Evolutionary conservation across 2,329 filamentous ascomycete genomes (phyloP).

Genomic region (Macrophomina pseudophaseolina): DNA sequence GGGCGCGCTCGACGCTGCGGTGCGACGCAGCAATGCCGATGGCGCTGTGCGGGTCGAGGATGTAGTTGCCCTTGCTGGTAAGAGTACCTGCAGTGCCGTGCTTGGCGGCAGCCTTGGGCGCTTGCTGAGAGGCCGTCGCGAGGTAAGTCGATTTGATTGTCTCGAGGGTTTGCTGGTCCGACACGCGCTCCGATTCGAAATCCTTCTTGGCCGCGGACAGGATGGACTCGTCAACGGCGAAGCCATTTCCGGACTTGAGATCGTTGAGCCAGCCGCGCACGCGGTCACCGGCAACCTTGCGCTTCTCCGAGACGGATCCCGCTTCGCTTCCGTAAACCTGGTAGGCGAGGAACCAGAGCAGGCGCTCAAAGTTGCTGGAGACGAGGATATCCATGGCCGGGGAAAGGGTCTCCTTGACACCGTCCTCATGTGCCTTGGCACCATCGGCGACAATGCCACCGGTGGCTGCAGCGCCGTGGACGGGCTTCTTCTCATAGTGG

Average conservation of each 20-base stretch:
- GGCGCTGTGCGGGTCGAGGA: constrained; percentile 91
- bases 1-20: constrained; percentile 62
- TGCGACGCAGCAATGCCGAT: constrained; percentile 80
- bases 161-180: constrained; percentile 57
- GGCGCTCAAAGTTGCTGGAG: constrained; percentile 92
- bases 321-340: constrained; percentile 59
- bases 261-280: constrained; percentile 79
- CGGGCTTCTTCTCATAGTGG: constrained; percentile 82
- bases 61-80: constrained; percentile 62
- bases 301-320: constrained; percentile 46
- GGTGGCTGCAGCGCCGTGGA: constrained; percentile 62
- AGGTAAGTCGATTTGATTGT: constrained; percentile 53
- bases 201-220: constrained; percentile 71
- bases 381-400: constrained; percentile 99
- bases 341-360: constrained; percentile 91
- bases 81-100: constrained; percentile 51
- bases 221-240: constrained; percentile 77
- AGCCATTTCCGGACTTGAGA: constrained; percentile 81
- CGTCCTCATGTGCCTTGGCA: constrained; percentile 67
- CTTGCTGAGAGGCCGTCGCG: constrained; percentile 52
- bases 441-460: constrained; percentile 62
- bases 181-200: constrained; percentile 79
- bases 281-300: constrained; percentile 68
- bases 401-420: constrained; percentile 87
- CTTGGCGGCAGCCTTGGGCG: constrained; percentile 40